Conservation (phyloP, 495 filamentous ascomycete genomes). For the Daldinia childiae region DNA sequence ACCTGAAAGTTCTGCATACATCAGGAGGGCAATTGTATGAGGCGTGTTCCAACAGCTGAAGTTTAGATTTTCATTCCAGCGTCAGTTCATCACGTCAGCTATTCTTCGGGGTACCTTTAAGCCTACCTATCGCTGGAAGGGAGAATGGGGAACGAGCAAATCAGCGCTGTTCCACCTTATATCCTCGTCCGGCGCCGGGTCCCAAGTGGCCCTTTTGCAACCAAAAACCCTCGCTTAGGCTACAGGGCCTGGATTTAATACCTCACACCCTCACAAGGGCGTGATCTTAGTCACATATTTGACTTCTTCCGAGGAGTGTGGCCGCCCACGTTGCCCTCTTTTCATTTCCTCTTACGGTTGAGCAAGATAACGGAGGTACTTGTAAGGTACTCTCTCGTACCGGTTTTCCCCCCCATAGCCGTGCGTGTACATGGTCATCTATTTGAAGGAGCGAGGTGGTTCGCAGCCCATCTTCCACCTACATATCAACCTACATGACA, state of each 20-base stretch:
- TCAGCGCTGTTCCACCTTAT: slow-evolving; percentile 41
- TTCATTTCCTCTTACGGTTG: slow-evolving; percentile 34
- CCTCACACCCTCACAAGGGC: slow-evolving; percentile 44
- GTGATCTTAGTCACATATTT: slow-evolving; percentile 43
- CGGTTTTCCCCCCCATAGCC: slow-evolving; percentile 7
- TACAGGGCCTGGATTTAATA: slow-evolving; percentile 45
- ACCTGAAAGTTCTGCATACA: slow-evolving; percentile 23
- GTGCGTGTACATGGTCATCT: slow-evolving; percentile 24
- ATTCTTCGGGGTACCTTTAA: slow-evolving; percentile 22
- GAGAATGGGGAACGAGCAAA: slow-evolving; percentile 27
- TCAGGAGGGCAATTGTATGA: slow-evolving; percentile 28
- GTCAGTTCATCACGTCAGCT: slow-evolving; percentile 41
- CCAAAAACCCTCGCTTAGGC: slow-evolving; percentile 43
- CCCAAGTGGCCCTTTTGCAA: slow-evolving; percentile 43
- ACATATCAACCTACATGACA: slow-evolving; percentile 39
- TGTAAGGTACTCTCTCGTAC: slow-evolving; percentile 35
- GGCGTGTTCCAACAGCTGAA: slow-evolving; percentile 29
- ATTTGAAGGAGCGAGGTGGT: slow-evolving; percentile 28
- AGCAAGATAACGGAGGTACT: slow-evolving; percentile 40
- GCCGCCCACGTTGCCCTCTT: slow-evolving; percentile 36
- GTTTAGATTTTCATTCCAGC: slow-evolving; percentile 33
- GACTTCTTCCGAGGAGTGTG: slow-evolving; percentile 36
- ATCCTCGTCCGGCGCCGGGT: slow-evolving; percentile 39
- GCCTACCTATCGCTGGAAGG: slow-evolving; percentile 30
- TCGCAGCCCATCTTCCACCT: slow-evolving; percentile 35